A percentile compares a stretch with the other conserved stretches of the same genome.
Conservation (phyloP, 2,329 filamentous ascomycete species). For the Massarina eburnea region DNA sequence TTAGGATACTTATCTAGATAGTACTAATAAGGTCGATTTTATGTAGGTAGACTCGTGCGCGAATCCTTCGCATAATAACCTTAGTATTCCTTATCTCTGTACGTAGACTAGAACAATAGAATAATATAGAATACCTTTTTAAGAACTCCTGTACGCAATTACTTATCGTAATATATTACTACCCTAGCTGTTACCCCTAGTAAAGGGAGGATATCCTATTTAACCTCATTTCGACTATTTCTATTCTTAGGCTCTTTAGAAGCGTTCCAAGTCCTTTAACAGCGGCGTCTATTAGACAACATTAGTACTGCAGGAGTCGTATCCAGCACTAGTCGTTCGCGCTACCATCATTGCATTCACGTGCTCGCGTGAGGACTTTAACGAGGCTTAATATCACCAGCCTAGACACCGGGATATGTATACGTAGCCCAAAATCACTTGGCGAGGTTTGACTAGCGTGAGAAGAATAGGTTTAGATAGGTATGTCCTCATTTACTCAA, state of each 20-base stretch:
- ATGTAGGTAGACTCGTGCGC: no score
- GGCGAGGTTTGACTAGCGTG: conserved; percentile 18
- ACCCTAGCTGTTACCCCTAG: no score
- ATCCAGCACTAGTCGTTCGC: conserved; percentile 13
- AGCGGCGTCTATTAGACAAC: conserved; percentile 10
- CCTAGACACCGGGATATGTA: conserved; percentile 8
- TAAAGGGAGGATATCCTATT: no score
- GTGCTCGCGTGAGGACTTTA: conserved; percentile 16
- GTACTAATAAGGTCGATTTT: no score
- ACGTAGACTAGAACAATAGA: no score
- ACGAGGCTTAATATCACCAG: conserved; percentile 3
- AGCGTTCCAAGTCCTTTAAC: conserved; percentile 19
- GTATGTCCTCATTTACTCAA: conserved; percentile 1
- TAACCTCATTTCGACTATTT: conserved; percentile 22
- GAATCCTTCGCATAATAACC: no score
- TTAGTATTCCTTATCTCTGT: no score
- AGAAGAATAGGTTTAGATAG: conserved; percentile 10
- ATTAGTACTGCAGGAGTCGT: conserved; percentile 13
- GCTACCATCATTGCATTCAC: conserved; percentile 19
- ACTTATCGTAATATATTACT: no score
- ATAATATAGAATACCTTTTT: no score
- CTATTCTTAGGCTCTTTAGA: conserved; percentile 12
- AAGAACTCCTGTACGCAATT: no score
- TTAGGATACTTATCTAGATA: no score
- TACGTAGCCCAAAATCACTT: conserved; percentile 15